Conservation (phyloP, 768 basidiomycete genomes). For the Omphalotus guepiniiformis region DNA sequence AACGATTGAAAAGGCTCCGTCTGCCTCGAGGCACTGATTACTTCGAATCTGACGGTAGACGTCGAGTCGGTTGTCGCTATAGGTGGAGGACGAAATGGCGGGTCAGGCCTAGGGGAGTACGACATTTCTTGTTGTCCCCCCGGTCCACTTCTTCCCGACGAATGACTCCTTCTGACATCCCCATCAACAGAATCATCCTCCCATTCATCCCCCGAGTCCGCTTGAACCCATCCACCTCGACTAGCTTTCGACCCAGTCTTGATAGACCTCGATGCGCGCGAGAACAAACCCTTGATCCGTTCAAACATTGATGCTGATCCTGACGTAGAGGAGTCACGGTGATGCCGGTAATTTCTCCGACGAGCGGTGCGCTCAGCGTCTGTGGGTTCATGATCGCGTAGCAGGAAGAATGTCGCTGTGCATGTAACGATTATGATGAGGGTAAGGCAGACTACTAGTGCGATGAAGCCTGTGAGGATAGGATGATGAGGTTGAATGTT, state of each 20-base stretch:
- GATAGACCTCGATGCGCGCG: not conserved
- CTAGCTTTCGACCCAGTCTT: slow-evolving; percentile 17
- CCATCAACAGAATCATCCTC: slow-evolving; percentile 24
- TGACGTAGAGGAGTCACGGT: slow-evolving; percentile 2
- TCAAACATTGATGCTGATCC: not conserved
- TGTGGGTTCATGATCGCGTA: slow-evolving; percentile 37
- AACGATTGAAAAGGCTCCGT: no score
- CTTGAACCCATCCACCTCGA: slow-evolving; percentile 46
- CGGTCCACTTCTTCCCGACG: slow-evolving; percentile 1
- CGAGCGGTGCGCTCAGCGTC: slow-evolving; percentile 4
- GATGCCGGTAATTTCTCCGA: slow-evolving; percentile 22
- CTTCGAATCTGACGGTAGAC: slow-evolving; percentile 24
- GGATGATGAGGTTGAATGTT: slow-evolving; percentile 1
- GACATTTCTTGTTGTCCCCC: not conserved
- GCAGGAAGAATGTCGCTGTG: slow-evolving; percentile 51
- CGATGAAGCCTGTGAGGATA: slow-evolving; percentile 49
- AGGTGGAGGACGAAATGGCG: slow-evolving; percentile 14
- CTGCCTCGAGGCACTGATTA: no score
- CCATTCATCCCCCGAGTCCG: slow-evolving; percentile 47
- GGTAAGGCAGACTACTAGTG: slow-evolving; percentile 50
- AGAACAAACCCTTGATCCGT: not conserved
- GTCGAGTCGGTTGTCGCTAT: slow-evolving; percentile 23
- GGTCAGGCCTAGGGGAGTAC: not conserved
- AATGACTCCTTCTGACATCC: not conserved
- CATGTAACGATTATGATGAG: slow-evolving; percentile 51